Percentiles rank a stretch among this genome's conserved stretches.
These are phyloP conservation scores for Ampelomyces quisqualis DNA, from an alignment of 2,329 filamentous ascomycete genomes.

Conservation along the genomic window DNA sequence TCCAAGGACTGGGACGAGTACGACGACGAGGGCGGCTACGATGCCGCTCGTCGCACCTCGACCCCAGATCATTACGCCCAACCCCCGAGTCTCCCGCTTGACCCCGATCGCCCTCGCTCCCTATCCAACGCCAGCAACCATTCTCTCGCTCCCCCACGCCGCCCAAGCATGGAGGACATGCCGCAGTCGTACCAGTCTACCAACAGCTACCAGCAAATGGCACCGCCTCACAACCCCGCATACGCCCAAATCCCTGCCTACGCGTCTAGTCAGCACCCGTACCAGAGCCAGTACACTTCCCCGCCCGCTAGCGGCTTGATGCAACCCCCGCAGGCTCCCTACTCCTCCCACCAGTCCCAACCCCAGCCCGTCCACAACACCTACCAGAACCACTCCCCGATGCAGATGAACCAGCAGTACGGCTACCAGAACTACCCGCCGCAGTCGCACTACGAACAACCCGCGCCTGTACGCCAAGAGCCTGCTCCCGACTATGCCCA, in stretches of 20 bases:
- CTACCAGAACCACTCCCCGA: conserved; percentile 37
- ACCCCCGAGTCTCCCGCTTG: conserved; percentile 41
- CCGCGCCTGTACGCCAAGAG: conserved; percentile 40
- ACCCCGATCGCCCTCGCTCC: conserved; percentile 58
- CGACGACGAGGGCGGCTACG: conserved; percentile 55
- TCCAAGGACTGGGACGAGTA: conserved; percentile 67
- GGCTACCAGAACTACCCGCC: conserved; percentile 43
- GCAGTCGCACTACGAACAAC: conserved; percentile 42
- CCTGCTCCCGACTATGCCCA: conserved; percentile 43
- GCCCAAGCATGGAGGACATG: conserved; percentile 51
- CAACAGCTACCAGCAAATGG: conserved; percentile 44
- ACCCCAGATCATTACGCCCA: conserved; percentile 53
- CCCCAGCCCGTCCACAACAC: conserved; percentile 28
- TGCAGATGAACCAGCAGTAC: conserved; percentile 45
- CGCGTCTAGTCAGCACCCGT: conserved; percentile 35
- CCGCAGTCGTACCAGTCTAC: conserved; percentile 42
- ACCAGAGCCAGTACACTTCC: conserved; percentile 37
- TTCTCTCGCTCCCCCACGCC: conserved; percentile 43
- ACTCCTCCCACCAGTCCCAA: conserved; percentile 28
- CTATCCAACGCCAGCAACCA: conserved; percentile 58
- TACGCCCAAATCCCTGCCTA: conserved; percentile 46
- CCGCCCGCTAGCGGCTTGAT: conserved; percentile 42
- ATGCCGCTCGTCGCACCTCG: conserved; percentile 51
- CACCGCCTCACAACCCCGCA: conserved; percentile 43
- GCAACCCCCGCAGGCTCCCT: conserved; percentile 41